Evolutionary conservation across 2,329 filamentous ascomycete species (phyloP).

Genomic region (Escovopsis sp.): DNA sequence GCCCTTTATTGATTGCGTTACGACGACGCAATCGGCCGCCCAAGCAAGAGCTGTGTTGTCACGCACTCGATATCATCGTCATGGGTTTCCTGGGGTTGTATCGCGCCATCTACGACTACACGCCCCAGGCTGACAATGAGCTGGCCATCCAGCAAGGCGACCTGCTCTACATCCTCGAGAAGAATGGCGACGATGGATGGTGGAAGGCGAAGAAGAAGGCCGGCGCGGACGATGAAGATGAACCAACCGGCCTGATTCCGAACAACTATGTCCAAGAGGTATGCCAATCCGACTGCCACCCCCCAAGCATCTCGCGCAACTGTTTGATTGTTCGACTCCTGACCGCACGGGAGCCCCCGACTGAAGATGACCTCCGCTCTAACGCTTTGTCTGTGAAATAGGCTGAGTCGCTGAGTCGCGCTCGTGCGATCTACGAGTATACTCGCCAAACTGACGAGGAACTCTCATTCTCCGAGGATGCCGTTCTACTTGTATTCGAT

Average conservation of each 20-base stretch:
- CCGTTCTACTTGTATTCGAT: conserved; percentile 72
- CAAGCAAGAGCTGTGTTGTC: conserved; percentile 9
- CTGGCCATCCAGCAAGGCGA: conserved; percentile 75
- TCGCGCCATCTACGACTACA: conserved; percentile 85
- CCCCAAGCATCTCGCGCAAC: conserved; percentile 23
- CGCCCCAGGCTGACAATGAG: conserved; percentile 74
- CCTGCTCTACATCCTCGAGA: conserved; percentile 76
- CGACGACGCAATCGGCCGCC: conserved; percentile 6
- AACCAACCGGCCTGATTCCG: conserved; percentile 79
- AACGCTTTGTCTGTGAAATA: neutral
- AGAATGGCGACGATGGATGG: conserved; percentile 67
- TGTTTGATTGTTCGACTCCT: too few species aligned
- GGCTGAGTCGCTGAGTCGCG: conserved; percentile 35
- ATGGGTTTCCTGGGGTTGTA: conserved; percentile 93
- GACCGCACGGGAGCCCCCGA: too few species aligned
- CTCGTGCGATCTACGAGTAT: conserved; percentile 96
- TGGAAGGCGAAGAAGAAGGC: conserved; percentile 95
- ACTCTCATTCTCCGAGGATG: conserved; percentile 86
- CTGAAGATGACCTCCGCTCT: neutral
- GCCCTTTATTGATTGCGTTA: conserved; percentile 5
- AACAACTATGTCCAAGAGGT: conserved; percentile 95
- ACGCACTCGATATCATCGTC: conserved; percentile 12
- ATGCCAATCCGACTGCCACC: neutral
- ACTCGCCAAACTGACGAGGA: conserved; percentile 95
- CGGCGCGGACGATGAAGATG: conserved; percentile 68